A percentile compares a stretch with the other conserved stretches of the same genome.
These are phyloP conservation scores for Phlyctochytrium bullatum DNA, from an alignment of 192 early-diverging fungal genomes.

Conservation along the genomic window DNA sequence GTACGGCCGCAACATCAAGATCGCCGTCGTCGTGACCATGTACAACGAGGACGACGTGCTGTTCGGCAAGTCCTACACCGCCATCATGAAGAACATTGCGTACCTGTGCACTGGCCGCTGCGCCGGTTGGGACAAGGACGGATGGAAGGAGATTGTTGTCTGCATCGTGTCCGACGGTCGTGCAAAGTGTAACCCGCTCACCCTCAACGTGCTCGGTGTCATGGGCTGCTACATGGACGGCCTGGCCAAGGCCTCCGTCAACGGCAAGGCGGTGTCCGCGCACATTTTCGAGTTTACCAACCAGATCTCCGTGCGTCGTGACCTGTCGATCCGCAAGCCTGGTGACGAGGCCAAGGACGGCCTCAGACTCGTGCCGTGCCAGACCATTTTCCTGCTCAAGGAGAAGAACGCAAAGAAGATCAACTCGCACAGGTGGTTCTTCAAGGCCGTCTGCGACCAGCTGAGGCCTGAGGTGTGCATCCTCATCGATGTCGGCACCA, in stretches of 20 bases:
- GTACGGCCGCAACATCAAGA: constrained; percentile 55
- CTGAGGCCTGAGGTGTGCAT: constrained; percentile 68
- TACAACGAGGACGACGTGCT: constrained; percentile 59
- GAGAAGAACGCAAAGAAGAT: constrained; percentile 65
- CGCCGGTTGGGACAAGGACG: constrained; percentile 53
- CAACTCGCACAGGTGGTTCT: constrained; percentile 71
- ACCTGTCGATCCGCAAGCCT: constrained; percentile 24
- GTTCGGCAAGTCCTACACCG: constrained; percentile 61
- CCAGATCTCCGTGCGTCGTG: constrained; percentile 36
- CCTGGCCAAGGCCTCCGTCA: constrained; percentile 41
- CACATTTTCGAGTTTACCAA: constrained; percentile 57
- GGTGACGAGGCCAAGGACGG: constrained; percentile 17
- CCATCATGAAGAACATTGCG: constrained; percentile 65
- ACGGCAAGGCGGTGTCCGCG: constrained; percentile 40
- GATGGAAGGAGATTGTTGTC: constrained; percentile 74
- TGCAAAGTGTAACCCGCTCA: constrained; percentile 71
- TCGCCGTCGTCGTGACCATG: constrained; percentile 76
- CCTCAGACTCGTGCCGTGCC: constrained; percentile 35
- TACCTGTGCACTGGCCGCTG: constrained; percentile 54
- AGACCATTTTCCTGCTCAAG: constrained; percentile 55
- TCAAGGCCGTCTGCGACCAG: constrained; percentile 66
- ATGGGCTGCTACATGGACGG: constrained; percentile 62
- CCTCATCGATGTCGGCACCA: constrained; percentile 72
- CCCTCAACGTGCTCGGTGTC: constrained; percentile 62
- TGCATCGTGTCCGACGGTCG: constrained; percentile 79